Base-by-base conservation (phyloP, 257 asterid genomes). In the Capsicum rhomboideum region DNA sequence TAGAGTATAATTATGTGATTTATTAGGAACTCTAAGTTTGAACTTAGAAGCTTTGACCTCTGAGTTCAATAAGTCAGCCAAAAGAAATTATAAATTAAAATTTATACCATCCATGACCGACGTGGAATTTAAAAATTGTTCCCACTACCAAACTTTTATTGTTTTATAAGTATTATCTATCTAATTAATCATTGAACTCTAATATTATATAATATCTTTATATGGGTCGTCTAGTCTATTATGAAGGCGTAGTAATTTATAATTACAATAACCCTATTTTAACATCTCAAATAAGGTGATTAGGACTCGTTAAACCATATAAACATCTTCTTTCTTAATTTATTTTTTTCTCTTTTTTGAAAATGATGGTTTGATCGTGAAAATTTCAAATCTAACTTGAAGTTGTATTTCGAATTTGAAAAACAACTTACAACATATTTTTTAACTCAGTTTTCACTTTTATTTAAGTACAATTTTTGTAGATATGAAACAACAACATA, bases 61-160 rank as follows among this genome's bases (percentile, higher is more conserved):
- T 77, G 63, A 77, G 18, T 16, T 49, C 81, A 9, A 18, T 46
- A 79, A 87, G 89, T 85, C 89, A 84, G 46, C 86, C 85, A 61
- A 4, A 72, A 67, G 44, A 77, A 82, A n/a, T 55, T 26, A 29
- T 26, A 40, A 85, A 58, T 67, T 80, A 84, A 61, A 56, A 50
- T 68, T 86, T 78, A 61, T 80, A 49, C 81, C 86, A 85, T 55
- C 84, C n/a, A 29, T 58, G 53, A 69, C 69, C 64, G 86, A 82
- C 83, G 71, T 6, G 12, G 20, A 85, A 59, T 64, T 82, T 64
- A 58, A 82, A 79, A 54, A 13, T 26, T 67, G 87, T 69, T 87
- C 58, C 82, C 79, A 72, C 2, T 42, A 72, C 68, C 79, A 53
- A 46, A 29, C 79, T 29, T 56, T 67, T 26, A 28, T 69, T 54